Evolutionary conservation across 352 stramenopile genomes (phyloP), one percentile per base, ranked within the genome.

Genomic region (Thalassiosira ordinaria): DNA sequence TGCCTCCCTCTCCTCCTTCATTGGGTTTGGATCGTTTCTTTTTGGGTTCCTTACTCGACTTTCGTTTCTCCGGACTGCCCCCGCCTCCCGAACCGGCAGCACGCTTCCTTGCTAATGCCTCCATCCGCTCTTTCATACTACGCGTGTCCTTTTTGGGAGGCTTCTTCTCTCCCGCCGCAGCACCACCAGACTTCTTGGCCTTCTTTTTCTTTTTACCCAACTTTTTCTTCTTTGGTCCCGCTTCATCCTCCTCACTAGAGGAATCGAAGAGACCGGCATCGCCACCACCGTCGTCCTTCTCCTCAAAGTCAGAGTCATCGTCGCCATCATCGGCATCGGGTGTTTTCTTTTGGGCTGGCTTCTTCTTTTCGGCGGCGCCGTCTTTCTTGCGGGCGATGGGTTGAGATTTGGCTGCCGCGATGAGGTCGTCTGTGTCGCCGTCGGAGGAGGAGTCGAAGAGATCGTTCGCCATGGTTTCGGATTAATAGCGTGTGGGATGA

Each of bases 231-330:
- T 62, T 63, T 14, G 49, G 24, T 14, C 24, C 53, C 6, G 11
- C 66, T 0, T 88, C 74, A 33, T n/a, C n/a, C n/a, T 89, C 85
- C 55, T 91, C 84, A 53, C 78, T 79, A 20, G 87, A 85, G 1
- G 84, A 91, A 76, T 92, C 87, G 52, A 88, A 88, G 49, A 92
- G 72, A n/a, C 78, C 75, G 1, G 61, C 78, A 33, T 81, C 84
- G 18, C 84, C 83, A 14, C 74, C 61, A 52, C 82, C 66, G 33
- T 74, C 68, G 52, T 86, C 77, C 8, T 68, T 46, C 14, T 77
- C 46, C n/a, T 39, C 24, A 47, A 47, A 47, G 9, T 46, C 69
- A 39, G 56, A 37, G 5, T 84, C 47, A n/a, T 82, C 78, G 35
- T 88, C 77, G 31, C n/a, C n/a, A n/a, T 84, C 80, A 47, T 68